Evolutionary conservation across 106 monocot species (phyloP), one percentile per base, ranked within the genome.

Genomic region (Vanilla planifolia): DNA sequence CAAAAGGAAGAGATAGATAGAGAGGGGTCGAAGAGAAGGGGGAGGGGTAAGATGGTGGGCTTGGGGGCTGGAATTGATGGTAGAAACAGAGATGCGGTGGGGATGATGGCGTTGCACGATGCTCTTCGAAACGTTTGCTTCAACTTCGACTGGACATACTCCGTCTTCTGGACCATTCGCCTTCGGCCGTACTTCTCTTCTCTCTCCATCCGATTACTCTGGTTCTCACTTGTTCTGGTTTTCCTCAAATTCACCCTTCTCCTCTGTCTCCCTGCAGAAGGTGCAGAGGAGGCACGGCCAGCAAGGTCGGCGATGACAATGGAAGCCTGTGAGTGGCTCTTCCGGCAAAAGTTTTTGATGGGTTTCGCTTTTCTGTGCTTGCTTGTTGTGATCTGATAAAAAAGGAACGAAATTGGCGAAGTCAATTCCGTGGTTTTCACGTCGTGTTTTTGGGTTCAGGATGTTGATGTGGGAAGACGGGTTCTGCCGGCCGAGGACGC

Each of bases 381-480:
- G 24, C 24, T 53, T 5, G 33, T 35, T 17, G 3, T 57, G 34
- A 57, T 57, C 35, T 57, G 5, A 8, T 13, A 13, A 11, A 14
- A 28, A 53, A 52, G 33, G 56, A 19, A 33, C 17, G 34, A 33
- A 26, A 17, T 56, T 56, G 15, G 17, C 33, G n/a, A 37, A 37
- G 37, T 10, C 10, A 37, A 37, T 37, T 5, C 0, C 6, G 8
- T 14, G 13, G 4, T 42, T 39, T 25, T 37, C 29, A 15, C 33
- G 36, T 67, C 8, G n/a, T 14, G 61, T 64, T 19, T 32, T 14
- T 65, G 33, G 8, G 35, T 20, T 19, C 6, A 84, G 88, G 87
- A 88, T 92, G 92, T 61, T 92, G 80, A 92, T 92, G 87, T 92
- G 88, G 92, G 92, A 92, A 55, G 92, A 92, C 36, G 92, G 92